A percentile compares a stretch with the other conserved stretches of the same genome.
phyloP scores from a whole-genome alignment of 768 basidiomycete species.

The Porpolomopsis calyptriformis region DNA sequence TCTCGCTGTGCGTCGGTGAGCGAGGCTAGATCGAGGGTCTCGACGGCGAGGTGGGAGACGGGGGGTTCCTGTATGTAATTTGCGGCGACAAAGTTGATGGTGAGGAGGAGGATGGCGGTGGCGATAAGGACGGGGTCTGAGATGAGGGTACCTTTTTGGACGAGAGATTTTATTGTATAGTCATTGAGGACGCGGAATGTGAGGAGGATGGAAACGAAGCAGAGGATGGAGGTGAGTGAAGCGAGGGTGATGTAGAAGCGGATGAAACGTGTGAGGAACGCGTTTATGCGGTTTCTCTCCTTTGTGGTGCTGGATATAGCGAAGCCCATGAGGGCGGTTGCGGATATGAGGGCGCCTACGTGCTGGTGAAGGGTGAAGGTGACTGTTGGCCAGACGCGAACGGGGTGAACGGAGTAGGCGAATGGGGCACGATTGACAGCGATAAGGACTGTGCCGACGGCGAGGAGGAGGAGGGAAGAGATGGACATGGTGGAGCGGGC shows the following conservation, averaged over 20 bases:
- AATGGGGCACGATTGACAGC: neutral
- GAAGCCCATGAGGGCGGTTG: neutral
- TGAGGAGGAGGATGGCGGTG: neutral
- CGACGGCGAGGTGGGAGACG: neutral
- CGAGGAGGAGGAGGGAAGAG: constrained; percentile 4
- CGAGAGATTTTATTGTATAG: neutral
- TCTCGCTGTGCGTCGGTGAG: neutral
- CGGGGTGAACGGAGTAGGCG: neutral
- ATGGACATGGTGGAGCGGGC: constrained; percentile 1
- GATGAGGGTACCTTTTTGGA: neutral
- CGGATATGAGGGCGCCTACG: neutral
- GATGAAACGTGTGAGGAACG: constrained; percentile 1
- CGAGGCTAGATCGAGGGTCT: neutral
- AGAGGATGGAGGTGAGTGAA: neutral
- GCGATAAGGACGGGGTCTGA: neutral
- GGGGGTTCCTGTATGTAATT: constrained; percentile 2
- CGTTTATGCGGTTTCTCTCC: neutral
- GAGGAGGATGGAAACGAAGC: constrained; percentile 15
- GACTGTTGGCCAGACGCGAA: neutral
- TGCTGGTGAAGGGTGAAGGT: neutral
- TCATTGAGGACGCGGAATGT: neutral
- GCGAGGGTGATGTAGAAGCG: neutral
- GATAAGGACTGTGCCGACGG: constrained; percentile 1
- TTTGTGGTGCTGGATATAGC: neutral
- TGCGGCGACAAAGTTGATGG: neutral